Evolutionary conservation across 1,139 yeast species (phyloP).

Genomic region (Scheffersomyces cryptocercus): DNA sequence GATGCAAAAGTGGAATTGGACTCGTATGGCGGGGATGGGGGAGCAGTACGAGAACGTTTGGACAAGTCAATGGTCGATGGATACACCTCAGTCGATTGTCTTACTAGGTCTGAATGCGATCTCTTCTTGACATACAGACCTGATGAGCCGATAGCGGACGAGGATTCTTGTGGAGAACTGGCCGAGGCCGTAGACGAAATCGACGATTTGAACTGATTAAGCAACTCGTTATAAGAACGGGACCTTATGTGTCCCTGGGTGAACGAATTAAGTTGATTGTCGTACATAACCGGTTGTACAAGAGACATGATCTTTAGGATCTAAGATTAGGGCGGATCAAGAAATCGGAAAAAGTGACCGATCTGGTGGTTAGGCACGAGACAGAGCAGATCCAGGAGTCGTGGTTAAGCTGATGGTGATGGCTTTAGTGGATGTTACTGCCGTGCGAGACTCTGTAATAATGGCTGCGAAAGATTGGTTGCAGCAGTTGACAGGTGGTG

Average conservation of each 20-base stretch:
- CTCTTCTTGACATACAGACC: slow-evolving; percentile 20
- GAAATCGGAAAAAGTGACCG: too few relatives aligned
- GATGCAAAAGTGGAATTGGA: neutral
- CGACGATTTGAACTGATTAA: slow-evolving; percentile 26
- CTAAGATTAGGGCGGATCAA: too few relatives aligned
- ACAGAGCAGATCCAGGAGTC: too few relatives aligned
- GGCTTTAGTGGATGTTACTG: too few relatives aligned
- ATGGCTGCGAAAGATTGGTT: too few relatives aligned
- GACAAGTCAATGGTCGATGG: neutral
- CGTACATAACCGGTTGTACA: slow-evolving; percentile 24
- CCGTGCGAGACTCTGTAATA: too few relatives aligned
- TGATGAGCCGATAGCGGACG: slow-evolving; percentile 4
- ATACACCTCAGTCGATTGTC: slow-evolving; percentile 6
- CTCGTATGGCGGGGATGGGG: slow-evolving; percentile 45
- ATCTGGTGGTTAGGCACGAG: too few relatives aligned
- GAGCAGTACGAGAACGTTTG: slow-evolving; percentile 53
- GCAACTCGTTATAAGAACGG: slow-evolving; percentile 33
- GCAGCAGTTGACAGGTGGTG: slow-evolving; percentile 1
- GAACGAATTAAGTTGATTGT: slow-evolving; percentile 30
- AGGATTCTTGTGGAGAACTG: neutral
- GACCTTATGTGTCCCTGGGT: slow-evolving; percentile 36
- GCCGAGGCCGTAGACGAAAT: slow-evolving; percentile 10
- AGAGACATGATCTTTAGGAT: too few relatives aligned
- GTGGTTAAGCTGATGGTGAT: too few relatives aligned
- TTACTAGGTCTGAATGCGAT: slow-evolving; percentile 23